A percentile compares a stretch with the other conserved stretches of the same genome.
These are phyloP conservation scores for Poteriospumella lacustris DNA, from an alignment of 108 stramenopile species.

Conservation along the genomic window DNA sequence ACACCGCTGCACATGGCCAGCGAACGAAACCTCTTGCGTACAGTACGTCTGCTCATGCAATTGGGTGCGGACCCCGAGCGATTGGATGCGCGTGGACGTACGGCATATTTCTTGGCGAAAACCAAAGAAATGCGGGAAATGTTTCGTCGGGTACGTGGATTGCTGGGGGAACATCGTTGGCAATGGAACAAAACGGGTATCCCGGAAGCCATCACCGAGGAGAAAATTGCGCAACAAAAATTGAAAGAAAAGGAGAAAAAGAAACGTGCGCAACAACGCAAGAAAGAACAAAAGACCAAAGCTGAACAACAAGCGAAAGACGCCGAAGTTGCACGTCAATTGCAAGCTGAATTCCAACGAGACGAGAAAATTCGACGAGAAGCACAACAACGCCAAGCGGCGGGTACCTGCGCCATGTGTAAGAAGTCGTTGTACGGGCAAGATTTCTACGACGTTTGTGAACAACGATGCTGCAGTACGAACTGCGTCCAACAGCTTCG, in stretches of 20 bases:
- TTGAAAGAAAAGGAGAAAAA: constrained; percentile 50
- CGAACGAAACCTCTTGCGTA: constrained; percentile 28
- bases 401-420: constrained; percentile 1
- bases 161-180: constrained; percentile 30
- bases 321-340: constrained; percentile 32
- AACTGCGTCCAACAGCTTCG: constrained; percentile 41
- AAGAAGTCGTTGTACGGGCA: constrained; percentile 32
- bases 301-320: constrained; percentile 32
- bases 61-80: constrained; percentile 34
- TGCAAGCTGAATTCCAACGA: constrained; percentile 30
- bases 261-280: constrained; percentile 38
- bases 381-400: neutral
- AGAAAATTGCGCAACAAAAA: constrained; percentile 39
- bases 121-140: constrained; percentile 42
- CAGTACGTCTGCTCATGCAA: constrained; percentile 33
- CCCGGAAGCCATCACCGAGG: constrained; percentile 47
- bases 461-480: constrained; percentile 40
- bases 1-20: constrained; percentile 48
- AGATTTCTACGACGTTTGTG: constrained; percentile 33
- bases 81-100: constrained; percentile 38
- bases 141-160: constrained; percentile 39
- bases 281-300: constrained; percentile 37
- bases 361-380: constrained; percentile 31
- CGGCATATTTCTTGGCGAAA: constrained; percentile 36
- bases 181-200: constrained; percentile 43